Evolutionary conservation across 1,139 yeast species (phyloP), one percentile per base, ranked within the genome.

Genomic region (Groenewaldozyma auringiensis): DNA sequence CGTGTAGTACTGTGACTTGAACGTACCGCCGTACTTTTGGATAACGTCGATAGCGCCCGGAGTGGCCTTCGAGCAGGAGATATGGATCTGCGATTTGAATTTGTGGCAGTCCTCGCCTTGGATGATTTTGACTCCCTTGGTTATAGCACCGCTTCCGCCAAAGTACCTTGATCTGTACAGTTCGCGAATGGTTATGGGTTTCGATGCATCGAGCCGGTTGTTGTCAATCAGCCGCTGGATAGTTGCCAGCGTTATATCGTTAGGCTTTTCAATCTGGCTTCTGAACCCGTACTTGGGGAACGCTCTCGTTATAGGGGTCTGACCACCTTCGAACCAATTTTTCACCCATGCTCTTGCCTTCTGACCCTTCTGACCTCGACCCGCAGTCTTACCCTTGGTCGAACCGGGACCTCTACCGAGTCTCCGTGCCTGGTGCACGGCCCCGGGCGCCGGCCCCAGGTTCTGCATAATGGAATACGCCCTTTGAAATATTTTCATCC

Each of bases 311-410:
- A 82, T 82, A 21, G 97, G 97, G 1, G 98, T 92, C 65, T 92
- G 99, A 61, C 98, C 98, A 77, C 99, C 99, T 71, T 92, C 98
- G 64, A 89, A 86, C 92, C 95, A 87, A 52, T 83, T 78, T 49
- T 89, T 92, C 20, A 89, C 94, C 45, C 81, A 78, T 33, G 92
- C 86, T 68, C 97, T 79, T 13, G 97, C 96, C 69, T 89, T 89
- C 65, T 92, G 98, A 78, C 99, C 99, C 69, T 89, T 94, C 62
- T 87, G 96, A 72, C 99, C 99, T 64, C 98, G 78, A 43, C 96
- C 95, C 2, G 97, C 80, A 1, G 97, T 92, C 67, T 89, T 88
- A 70, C 99, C 74, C 43, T 66, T 57, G 18, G 95, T 95, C 40
- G 95, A 83, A 31, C 95, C 92, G 34, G 96, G 95, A 68, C 98